Evolutionary conservation across 2,329 filamentous ascomycete species (phyloP).

Genomic region (Fonsecaea pedrosoi): DNA sequence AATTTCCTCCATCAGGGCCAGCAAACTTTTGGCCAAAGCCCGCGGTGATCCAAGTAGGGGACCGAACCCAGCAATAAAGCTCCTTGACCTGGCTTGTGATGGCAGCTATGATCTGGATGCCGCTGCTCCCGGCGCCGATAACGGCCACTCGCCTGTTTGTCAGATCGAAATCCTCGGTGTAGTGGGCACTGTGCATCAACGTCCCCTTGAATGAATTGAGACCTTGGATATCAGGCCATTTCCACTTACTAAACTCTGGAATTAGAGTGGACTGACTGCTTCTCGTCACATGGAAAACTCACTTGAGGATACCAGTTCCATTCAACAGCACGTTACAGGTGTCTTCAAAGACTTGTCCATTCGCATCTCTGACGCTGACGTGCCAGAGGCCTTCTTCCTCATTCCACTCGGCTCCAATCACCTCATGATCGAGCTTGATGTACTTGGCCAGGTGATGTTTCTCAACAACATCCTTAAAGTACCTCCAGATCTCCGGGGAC

Average conservation of each 20-base stretch:
- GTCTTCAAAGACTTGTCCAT: no score
- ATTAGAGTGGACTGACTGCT: no score
- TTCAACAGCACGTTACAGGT: no score
- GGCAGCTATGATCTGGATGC: background rate
- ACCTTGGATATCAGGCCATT: background rate
- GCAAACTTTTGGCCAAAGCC: background rate
- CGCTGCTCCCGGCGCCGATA: background rate
- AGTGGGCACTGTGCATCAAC: background rate
- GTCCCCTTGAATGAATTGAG: background rate
- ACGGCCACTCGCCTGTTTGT: background rate
- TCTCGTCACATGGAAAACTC: no score
- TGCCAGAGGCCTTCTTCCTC: slow-evolving; percentile 1
- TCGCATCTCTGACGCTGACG: slow-evolving; percentile 6
- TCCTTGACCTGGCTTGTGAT: background rate
- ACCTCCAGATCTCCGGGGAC: background rate
- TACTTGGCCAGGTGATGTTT: background rate
- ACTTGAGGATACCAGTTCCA: no score
- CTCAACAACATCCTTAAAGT: background rate
- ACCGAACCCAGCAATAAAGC: slow-evolving; percentile 1
- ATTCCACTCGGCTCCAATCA: background rate
- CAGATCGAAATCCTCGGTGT: background rate
- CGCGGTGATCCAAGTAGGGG: background rate
- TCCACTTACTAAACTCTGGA: background rate
- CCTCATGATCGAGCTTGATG: background rate
- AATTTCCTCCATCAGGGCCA: background rate